phyloP scores from a whole-genome alignment of 2,329 filamentous ascomycete species.

The Myriosclerotinia scirpicola region DNA sequence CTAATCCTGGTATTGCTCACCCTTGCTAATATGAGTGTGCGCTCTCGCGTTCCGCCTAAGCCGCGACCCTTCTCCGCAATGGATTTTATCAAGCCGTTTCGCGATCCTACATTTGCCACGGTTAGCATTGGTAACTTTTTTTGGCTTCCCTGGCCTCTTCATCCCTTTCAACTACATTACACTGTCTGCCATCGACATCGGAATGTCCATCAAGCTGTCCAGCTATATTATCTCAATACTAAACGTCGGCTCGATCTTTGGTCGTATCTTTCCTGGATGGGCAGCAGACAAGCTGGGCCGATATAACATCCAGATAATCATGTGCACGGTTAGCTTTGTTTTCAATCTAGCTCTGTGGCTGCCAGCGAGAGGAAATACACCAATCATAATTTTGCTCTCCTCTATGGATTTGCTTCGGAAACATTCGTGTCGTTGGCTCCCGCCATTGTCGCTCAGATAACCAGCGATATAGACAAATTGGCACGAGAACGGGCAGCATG shows the following conservation, averaged over 20 bases:
- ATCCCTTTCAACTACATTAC: constrained; percentile 8
- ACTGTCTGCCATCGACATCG: background rate
- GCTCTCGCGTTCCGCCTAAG: constrained; percentile 7
- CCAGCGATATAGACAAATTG: constrained; percentile 65
- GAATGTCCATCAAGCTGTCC: constrained; percentile 40
- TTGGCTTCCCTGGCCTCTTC: background rate
- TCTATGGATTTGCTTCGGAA: constrained; percentile 65
- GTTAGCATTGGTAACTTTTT: constrained; percentile 6
- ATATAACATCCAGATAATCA: constrained; percentile 46
- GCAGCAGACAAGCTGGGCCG: constrained; percentile 53
- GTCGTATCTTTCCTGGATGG: constrained; percentile 49
- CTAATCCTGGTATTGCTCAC: background rate
- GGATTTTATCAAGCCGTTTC: constrained; percentile 15
- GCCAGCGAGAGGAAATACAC: constrained; percentile 51
- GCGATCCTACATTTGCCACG: background rate
- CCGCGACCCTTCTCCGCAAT: background rate
- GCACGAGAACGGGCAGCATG: constrained; percentile 62
- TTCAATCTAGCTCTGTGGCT: constrained; percentile 61
- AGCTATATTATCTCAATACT: constrained; percentile 53
- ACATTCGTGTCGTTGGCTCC: constrained; percentile 47
- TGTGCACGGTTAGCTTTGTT: constrained; percentile 18
- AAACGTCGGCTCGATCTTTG: constrained; percentile 42
- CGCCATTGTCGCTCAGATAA: constrained; percentile 65
- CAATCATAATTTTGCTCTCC: constrained; percentile 58
- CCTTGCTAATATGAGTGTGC: background rate